A percentile compares a stretch with the other conserved stretches of the same genome.
Evolutionary conservation across 805 yeast genomes (phyloP).

Genomic region (Saturnispora halmiae): DNA sequence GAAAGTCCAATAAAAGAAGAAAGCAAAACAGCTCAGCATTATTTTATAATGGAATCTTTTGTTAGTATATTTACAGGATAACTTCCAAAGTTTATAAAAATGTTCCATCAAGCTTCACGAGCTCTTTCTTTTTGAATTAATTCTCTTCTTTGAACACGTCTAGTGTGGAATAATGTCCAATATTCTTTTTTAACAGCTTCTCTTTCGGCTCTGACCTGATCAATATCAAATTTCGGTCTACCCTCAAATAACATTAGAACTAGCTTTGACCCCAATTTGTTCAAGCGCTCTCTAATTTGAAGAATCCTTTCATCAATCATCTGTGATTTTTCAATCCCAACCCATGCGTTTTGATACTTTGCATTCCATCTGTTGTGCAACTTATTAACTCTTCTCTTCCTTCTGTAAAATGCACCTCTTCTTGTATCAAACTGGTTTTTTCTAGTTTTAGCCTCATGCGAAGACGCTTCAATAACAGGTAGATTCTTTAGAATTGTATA

Average conservation of each 20-base stretch:
- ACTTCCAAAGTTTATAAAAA: too few species aligned
- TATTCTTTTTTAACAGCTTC: conserved; percentile 1
- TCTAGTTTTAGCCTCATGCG: conserved; percentile 1
- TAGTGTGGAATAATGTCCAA: not conserved
- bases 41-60: too few species aligned
- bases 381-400: not conserved
- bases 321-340: conserved; percentile 3
- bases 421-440: not conserved
- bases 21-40: too few species aligned
- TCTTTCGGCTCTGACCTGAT: not conserved
- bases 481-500: conserved; percentile 15
- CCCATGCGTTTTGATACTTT: conserved; percentile 5
- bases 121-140: conserved; percentile 3
- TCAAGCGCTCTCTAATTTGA: conserved; percentile 3
- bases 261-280: conserved; percentile 3
- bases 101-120: too few species aligned
- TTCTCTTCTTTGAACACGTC: conserved; percentile 1
- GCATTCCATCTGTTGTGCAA: conserved; percentile 6
- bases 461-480: not conserved
- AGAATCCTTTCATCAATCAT: conserved; percentile 1
- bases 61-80: too few species aligned
- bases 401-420: conserved; percentile 1
- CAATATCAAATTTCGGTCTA: conserved; percentile 1
- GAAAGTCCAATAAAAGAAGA: too few species aligned
- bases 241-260: not conserved